Evolutionary conservation across 371 early-diverging fungal genomes (phyloP).

Genomic region (Funneliformis caledonium): DNA sequence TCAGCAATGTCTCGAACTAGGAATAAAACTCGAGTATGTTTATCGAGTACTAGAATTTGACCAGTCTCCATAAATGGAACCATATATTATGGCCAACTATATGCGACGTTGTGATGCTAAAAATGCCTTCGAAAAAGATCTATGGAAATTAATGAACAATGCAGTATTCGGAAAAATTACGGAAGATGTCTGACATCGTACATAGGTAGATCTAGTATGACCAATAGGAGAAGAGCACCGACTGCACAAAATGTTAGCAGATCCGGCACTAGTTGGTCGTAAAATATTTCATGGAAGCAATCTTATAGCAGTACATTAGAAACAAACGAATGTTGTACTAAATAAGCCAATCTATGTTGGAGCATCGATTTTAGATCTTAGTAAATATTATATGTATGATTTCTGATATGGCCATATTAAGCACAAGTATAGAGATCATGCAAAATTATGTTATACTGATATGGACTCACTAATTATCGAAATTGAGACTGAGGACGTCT

Average conservation of each 20-base stretch:
- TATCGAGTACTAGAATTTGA: too few relatives aligned
- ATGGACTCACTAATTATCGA: slow-evolving; percentile 18
- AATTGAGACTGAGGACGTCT: slow-evolving; percentile 24
- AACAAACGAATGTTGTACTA: not conserved
- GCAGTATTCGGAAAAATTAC: too few relatives aligned
- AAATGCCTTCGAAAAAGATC: too few relatives aligned
- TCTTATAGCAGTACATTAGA: not conserved
- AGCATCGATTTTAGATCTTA: slow-evolving; percentile 19
- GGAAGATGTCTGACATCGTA: too few relatives aligned
- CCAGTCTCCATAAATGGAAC: too few relatives aligned
- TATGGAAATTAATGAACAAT: too few relatives aligned
- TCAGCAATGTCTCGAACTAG: too few relatives aligned
- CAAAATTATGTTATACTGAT: slow-evolving; percentile 25
- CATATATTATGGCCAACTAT: too few relatives aligned
- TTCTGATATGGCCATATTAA: slow-evolving; percentile 25
- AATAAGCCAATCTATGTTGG: slow-evolving; percentile 30
- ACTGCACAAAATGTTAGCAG: not conserved
- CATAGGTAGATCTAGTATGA: too few relatives aligned
- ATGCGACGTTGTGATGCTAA: too few relatives aligned
- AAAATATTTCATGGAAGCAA: slow-evolving; percentile 8
- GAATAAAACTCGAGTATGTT: too few relatives aligned
- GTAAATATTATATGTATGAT: slow-evolving; percentile 28
- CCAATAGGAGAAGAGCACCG: not conserved
- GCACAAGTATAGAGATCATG: not conserved
- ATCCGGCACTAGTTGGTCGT: not conserved